Base-by-base conservation (phyloP, 345 rosid species). In the Sapria himalayana region DNA sequence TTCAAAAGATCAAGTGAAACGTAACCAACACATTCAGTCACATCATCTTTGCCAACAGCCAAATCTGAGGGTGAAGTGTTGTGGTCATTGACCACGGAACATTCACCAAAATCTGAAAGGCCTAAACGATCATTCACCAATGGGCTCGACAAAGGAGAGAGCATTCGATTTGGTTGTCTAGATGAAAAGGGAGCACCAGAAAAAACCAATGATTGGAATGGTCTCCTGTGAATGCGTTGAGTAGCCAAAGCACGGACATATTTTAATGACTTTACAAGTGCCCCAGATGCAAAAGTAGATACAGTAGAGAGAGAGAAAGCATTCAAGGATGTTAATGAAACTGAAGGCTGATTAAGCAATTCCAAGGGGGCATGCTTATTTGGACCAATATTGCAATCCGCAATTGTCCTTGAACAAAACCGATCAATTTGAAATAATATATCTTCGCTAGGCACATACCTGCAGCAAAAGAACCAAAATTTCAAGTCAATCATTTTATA, bases 391-490 rank as follows among this genome's bases (percentile, higher is more conserved):
- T 75, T 76, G 43, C 86, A 91, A 57, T 91, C 95, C 17, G 73
- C 61, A 57, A 80, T 75, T 36, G 67, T 65, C 62, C 56, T 70
- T 45, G 73, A 49, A 47, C 93, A 91, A 61, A 91, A 91, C 33
- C 77, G 70, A 56, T 91, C 95, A 44, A 91, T 80, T 61, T 71
- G 95, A 56, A 73, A 63, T 43, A 84, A 56, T 15, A 81, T 80
- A 63, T 84, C 99, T 65, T 91, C 99, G 9, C 80, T 62, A 35
- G 99, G 99, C 63, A 71, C 84, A 65, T 77, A 91, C 61, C 99
- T 91, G 81, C 65, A 68, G 45, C 27, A 63, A 50, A 29, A 29
- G 29, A 22, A 33, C n/a, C n/a, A n/a, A n/a, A n/a, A n/a, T n/a
- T n/a, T n/a, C n/a, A n/a, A n/a, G n/a, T n/a, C n/a, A n/a, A n/a